Conservation (phyloP, 371 early-diverging fungal genomes). For the Actinomortierella wolfii region DNA sequence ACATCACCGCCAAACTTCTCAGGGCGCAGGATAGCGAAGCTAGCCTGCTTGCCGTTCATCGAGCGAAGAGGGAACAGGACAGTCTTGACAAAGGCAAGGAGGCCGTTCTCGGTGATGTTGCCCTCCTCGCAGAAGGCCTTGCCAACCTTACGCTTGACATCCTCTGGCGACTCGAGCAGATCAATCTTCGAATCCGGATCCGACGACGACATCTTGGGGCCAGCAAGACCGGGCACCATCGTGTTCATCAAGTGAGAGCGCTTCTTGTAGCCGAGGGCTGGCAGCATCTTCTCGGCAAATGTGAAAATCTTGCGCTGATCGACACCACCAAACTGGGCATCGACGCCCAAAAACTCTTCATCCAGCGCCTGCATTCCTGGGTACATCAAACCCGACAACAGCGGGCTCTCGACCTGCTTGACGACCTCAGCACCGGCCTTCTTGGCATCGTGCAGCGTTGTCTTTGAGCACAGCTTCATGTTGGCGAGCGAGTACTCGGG, state of each 20-base stretch:
- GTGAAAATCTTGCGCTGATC: slow-evolving; percentile 99
- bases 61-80: slow-evolving; percentile 90
- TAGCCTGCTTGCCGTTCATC: slow-evolving; percentile 57
- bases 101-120: slow-evolving; percentile 93
- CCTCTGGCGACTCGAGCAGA: slow-evolving; percentile 87
- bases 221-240: slow-evolving; percentile 99
- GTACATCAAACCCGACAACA: slow-evolving; percentile 96
- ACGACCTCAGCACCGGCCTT: slow-evolving; percentile 99
- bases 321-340: slow-evolving; percentile 99
- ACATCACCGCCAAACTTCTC: slow-evolving; percentile 92
- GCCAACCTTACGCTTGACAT: slow-evolving; percentile 92
- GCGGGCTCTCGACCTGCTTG: slow-evolving; percentile 97
- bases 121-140: slow-evolving; percentile 99
- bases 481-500: slow-evolving; percentile 94
- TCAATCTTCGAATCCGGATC: slow-evolving; percentile 99
- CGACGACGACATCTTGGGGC: slow-evolving; percentile 98
- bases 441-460: slow-evolving; percentile 97
- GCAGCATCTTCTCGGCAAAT: slow-evolving; percentile 97
- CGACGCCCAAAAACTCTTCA: slow-evolving; percentile 98
- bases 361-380: slow-evolving; percentile 99
- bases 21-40: slow-evolving; percentile 76
- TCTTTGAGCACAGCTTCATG: slow-evolving; percentile 87
- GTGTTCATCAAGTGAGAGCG: slow-evolving; percentile 99
- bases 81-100: slow-evolving; percentile 87
- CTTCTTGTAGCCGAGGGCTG: slow-evolving; percentile 96